phyloP scores from a whole-genome alignment of 176 grass and related monocot genomes.

The Oryza australiensis region DNA sequence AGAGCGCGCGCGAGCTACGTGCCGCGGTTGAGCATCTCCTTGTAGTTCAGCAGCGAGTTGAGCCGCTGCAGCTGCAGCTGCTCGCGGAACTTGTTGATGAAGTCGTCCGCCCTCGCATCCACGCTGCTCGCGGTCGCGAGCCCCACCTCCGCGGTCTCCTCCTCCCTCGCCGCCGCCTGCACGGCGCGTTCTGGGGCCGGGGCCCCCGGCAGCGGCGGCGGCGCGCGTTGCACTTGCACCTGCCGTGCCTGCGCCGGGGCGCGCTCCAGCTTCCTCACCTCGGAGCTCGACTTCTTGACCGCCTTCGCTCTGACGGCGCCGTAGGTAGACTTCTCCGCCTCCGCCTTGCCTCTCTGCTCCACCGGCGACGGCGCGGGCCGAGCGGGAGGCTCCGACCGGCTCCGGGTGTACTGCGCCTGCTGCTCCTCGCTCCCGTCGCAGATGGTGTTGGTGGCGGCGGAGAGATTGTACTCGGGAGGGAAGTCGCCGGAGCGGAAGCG shows the following conservation, averaged over 20 bases:
- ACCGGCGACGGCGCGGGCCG: neutral
- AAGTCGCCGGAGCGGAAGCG: slow-evolving; percentile 81
- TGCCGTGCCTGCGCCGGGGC: slow-evolving; percentile 7
- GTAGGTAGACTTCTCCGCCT: neutral
- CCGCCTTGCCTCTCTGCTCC: slow-evolving; percentile 2
- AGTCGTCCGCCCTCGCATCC: slow-evolving; percentile 65
- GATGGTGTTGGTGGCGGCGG: neutral
- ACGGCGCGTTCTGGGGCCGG: neutral
- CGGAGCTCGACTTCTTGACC: slow-evolving; percentile 7
- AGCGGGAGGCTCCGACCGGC: slow-evolving; percentile 43
- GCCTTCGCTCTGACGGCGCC: neutral
- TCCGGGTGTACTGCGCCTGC: slow-evolving; percentile 47
- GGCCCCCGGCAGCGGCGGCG: slow-evolving; percentile 10
- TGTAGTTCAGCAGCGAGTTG: slow-evolving; percentile 77
- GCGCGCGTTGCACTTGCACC: slow-evolving; percentile 6
- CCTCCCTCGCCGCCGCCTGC: slow-evolving; percentile 3
- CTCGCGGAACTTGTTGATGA: slow-evolving; percentile 78
- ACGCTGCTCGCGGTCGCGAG: slow-evolving; percentile 39
- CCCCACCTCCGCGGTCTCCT: slow-evolving; percentile 23
- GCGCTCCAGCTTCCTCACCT: slow-evolving; percentile 32
- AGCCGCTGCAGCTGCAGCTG: slow-evolving; percentile 76
- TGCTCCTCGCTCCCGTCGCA: neutral
- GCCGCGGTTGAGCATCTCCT: slow-evolving; percentile 69
- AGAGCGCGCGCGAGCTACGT: neutral
- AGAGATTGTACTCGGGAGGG: slow-evolving; percentile 42